Evolutionary conservation across 164 flowering plant species (phyloP), one percentile per base, ranked within the genome.

Genomic region (Buxus sempervirens): DNA sequence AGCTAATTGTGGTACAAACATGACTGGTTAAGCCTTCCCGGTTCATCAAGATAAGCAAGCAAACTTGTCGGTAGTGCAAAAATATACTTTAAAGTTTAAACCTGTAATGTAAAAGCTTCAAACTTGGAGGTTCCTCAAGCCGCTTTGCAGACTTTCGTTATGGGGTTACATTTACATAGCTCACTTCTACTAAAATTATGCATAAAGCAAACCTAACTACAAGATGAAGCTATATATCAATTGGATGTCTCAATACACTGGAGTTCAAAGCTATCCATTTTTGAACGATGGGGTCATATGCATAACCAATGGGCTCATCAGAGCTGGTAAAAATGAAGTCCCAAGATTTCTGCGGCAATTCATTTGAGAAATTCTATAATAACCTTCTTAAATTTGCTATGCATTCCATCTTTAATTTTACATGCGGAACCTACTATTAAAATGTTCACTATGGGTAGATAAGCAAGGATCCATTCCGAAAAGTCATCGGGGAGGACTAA

Each of bases 141-240:
- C 73, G 78, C 79, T n/a, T 67, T 84, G 63, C 64, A 80, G 20
- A n/a, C 20, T 75, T 70, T 86, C 41, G 93, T 90, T 60, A 94
- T 82, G 7, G 97, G 98, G 70, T 94, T 94, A 72, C 91, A 91
- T 20, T 89, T 85, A 69, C 71, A 86, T 25, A 94, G 36, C 68
- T 80, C 79, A 49, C 85, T 83, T 73, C 90, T 71, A 49, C 84
- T 82, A 28, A 87, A 85, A 45, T 79, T 85, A 67, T 94, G 88
- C 97, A 91, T 88, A 77, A 88, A 85, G 77, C 90, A 91, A 69
- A 91, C 88, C 64, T 91, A 77, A 38, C 98, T 96, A 76, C 77
- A 75, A 1, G 97, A 91, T 54, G 96, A 86, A 64, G 98, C 84
- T 59, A 81, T 70, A 70, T 77, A 81, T 90, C 93, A 90, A 62